These are phyloP conservation scores for Diaporthe amygdali DNA, from an alignment of 2,329 filamentous ascomycete species.

Conservation along the genomic window DNA sequence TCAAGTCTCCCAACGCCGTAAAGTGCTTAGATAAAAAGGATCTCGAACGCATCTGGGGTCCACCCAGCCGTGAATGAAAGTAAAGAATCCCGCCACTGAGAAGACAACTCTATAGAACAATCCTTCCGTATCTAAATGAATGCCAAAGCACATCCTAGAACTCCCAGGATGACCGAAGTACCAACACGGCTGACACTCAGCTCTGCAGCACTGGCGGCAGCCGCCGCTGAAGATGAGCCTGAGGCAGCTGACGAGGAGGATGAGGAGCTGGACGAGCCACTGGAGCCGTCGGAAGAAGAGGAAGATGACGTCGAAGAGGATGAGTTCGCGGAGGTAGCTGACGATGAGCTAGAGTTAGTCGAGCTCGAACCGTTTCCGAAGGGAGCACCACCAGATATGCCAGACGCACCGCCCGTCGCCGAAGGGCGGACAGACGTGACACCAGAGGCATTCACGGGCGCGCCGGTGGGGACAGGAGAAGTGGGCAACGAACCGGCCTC, in stretches of 20 bases:
- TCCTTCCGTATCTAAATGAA: background rate
- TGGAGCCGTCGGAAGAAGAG: background rate
- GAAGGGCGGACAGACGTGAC: background rate
- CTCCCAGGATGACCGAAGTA: background rate
- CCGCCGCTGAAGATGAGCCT: background rate
- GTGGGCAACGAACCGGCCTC: background rate
- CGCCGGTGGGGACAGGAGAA: background rate
- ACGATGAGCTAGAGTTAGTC: slow-evolving; percentile 25
- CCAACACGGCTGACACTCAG: background rate
- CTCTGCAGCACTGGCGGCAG: background rate
- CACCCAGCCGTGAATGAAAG: background rate
- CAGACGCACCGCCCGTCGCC: background rate
- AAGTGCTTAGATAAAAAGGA: background rate
- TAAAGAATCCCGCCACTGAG: background rate
- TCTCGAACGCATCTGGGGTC: background rate
- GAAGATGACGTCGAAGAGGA: slow-evolving; percentile 15
- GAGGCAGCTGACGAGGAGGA: background rate
- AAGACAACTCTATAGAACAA: background rate
- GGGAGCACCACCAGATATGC: background rate
- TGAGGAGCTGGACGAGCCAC: background rate
- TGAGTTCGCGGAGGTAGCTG: slow-evolving; percentile 22
- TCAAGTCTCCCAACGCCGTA: background rate
- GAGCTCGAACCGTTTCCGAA: slow-evolving; percentile 5
- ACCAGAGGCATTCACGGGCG: background rate
- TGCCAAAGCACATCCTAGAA: background rate